Base-by-base conservation (phyloP, 2,329 filamentous ascomycete genomes). In the Paraphaeosphaeria sporulosa region DNA sequence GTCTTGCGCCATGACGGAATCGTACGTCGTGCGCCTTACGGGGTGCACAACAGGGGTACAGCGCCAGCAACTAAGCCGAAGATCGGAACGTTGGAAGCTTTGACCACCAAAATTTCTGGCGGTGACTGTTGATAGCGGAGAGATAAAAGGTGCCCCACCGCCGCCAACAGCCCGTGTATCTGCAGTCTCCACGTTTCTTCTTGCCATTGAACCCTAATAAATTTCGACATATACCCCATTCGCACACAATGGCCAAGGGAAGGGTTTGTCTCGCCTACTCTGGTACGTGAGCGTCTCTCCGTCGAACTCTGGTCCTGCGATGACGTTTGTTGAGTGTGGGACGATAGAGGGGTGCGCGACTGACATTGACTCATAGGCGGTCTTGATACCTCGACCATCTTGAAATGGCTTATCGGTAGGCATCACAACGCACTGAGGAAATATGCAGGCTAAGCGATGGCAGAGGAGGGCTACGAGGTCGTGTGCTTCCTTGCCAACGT, bases 391-490 rank as follows among this genome's bases (percentile, higher is more conserved):
- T 85, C 82, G 72, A 85, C 83, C 63, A 76, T 76, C 54, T 62
- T 76, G 58, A 65, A 67, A 72, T 76, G 74, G 75, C 74, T 78
- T 58, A 75, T 74, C 48, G 69, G 68, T 76, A 75, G 42, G 72
- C 57, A 48, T 30, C 43, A 7, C 30, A 10, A n/a, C 17, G 2
- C 8, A 8, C 40, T 38, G 25, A 9, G 21, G 17, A n/a, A 12
- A 12, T 46, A 32, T 23, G 10, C 4, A 58, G 71, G 58, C 71
- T 57, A 57, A 44, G 1, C 3, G 17, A 10, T 17, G 43, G 36
- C 54, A 70, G 83, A 86, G 72, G 76, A 86, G 73, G 83, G 81
- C 59, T 87, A 87, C 71, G 84, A 86, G 70, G 89, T 90, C 66
- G 84, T 90, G 68, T 87, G 85, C 79, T 90, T 89, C 78, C 74